phyloP scores from a whole-genome alignment of 1,284 basidiomycete species.

The Phaffia rhodozyma region DNA sequence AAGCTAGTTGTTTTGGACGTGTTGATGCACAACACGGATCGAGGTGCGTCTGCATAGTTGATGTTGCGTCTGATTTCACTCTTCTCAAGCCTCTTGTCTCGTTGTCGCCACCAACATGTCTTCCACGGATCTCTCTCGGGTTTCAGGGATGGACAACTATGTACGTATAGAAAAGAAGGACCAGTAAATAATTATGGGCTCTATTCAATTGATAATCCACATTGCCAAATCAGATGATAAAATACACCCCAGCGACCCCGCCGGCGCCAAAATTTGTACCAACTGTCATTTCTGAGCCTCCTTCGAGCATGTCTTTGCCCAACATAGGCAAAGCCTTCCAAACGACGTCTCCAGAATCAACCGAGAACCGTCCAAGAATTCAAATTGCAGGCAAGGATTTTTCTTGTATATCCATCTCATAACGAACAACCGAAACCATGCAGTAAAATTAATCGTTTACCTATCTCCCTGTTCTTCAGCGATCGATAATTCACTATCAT shows the following conservation, averaged over 20 bases:
- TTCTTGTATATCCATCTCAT: background rate
- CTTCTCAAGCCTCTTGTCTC: too few species aligned
- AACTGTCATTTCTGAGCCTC: too few species aligned
- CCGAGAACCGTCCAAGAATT: slow-evolving; percentile 40
- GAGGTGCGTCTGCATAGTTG: slow-evolving; percentile 37
- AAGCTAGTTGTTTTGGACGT: slow-evolving; percentile 84
- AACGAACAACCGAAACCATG: background rate
- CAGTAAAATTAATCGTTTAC: background rate
- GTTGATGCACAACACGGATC: slow-evolving; percentile 53
- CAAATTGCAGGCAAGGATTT: slow-evolving; percentile 48
- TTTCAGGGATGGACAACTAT: slow-evolving; percentile 48
- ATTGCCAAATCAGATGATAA: slow-evolving; percentile 51
- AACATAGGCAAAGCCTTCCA: slow-evolving; percentile 1
- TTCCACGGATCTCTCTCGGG: background rate
- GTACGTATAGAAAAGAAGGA: slow-evolving; percentile 1
- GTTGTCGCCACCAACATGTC: too few species aligned
- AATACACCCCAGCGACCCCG: slow-evolving; percentile 37
- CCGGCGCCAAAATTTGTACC: too few species aligned
- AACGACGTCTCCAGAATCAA: slow-evolving; percentile 27
- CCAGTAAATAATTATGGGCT: too few species aligned
- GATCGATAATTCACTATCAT: slow-evolving; percentile 85
- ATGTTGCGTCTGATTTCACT: background rate
- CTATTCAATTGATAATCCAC: background rate
- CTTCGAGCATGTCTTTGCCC: too few species aligned
- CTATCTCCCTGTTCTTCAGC: slow-evolving; percentile 37